Evolutionary conservation across 176 grass and related monocot species (phyloP).

Genomic region (Calamus simplicifolius): DNA sequence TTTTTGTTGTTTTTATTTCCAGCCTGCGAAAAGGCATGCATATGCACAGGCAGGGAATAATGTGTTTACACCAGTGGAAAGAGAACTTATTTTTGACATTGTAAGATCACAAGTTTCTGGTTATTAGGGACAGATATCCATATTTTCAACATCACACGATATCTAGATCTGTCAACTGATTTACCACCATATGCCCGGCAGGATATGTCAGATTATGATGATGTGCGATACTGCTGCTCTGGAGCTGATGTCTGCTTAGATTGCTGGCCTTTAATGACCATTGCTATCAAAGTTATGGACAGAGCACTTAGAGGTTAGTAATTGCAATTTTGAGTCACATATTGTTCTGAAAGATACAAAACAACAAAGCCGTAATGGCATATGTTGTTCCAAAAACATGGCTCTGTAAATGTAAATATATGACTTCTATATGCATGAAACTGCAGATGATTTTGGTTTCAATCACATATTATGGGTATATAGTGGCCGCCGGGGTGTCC

Average conservation of each 20-base stretch:
- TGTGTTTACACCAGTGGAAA: slow-evolving; percentile 72
- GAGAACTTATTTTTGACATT: slow-evolving; percentile 92
- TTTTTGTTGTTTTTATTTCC: slow-evolving; percentile 3
- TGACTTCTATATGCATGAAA: not conserved
- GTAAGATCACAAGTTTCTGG: slow-evolving; percentile 31
- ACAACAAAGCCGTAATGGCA: no score
- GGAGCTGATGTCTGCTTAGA: slow-evolving; percentile 74
- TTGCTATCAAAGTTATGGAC: slow-evolving; percentile 89
- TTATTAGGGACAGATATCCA: not conserved
- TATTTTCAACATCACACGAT: not conserved
- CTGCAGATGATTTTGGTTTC: slow-evolving; percentile 93
- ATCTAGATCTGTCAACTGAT: not conserved
- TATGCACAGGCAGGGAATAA: slow-evolving; percentile 80
- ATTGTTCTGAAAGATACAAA: no score
- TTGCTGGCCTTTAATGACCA: slow-evolving; percentile 97
- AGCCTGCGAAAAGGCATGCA: slow-evolving; percentile 86
- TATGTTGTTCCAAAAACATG: no score
- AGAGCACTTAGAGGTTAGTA: slow-evolving; percentile 71
- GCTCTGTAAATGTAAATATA: no score
- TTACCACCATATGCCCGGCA: slow-evolving; percentile 2
- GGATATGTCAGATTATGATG: slow-evolving; percentile 99
- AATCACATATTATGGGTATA: slow-evolving; percentile 95
- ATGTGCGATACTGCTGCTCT: slow-evolving; percentile 94
- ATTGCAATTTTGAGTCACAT: not conserved
- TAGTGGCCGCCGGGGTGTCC: slow-evolving; percentile 90